phyloP scores from a whole-genome alignment of 2,329 filamentous ascomycete genomes.

The Proliferodiscus dingleyae region DNA sequence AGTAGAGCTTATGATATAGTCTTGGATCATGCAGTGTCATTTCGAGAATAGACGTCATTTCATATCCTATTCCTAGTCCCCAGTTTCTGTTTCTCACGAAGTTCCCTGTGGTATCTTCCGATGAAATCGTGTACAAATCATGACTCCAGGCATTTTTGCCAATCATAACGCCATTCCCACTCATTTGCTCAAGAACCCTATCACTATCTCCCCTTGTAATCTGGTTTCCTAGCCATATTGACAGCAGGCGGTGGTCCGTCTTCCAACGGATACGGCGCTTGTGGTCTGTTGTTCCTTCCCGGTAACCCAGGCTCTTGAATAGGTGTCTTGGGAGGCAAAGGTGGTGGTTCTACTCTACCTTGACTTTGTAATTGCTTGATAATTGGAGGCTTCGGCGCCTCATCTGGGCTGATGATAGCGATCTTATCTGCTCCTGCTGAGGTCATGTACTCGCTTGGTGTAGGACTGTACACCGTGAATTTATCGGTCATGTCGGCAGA shows the following conservation, averaged over 20 bases:
- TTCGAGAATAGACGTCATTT: too few relatives aligned
- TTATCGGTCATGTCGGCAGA: slow-evolving; percentile 38
- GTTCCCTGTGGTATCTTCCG: background rate
- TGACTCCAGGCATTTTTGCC: background rate
- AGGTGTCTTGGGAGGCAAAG: slow-evolving; percentile 73
- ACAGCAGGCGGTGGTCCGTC: slow-evolving; percentile 79
- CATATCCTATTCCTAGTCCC: too few relatives aligned
- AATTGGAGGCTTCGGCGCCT: slow-evolving; percentile 43
- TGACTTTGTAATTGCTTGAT: slow-evolving; percentile 7
- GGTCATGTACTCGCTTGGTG: slow-evolving; percentile 53
- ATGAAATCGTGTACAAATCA: background rate
- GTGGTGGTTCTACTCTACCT: slow-evolving; percentile 53
- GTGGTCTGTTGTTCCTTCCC: slow-evolving; percentile 20
- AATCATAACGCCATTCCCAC: background rate
- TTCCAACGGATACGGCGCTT: slow-evolving; percentile 67
- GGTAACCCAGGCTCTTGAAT: slow-evolving; percentile 46
- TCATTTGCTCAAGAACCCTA: background rate
- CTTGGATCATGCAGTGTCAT: too few relatives aligned
- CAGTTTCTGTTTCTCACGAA: too few relatives aligned
- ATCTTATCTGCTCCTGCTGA: slow-evolving; percentile 64
- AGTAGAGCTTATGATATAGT: too few relatives aligned
- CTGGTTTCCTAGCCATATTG: slow-evolving; percentile 79
- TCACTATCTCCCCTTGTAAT: slow-evolving; percentile 21
- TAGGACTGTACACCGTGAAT: slow-evolving; percentile 51
- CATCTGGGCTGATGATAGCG: slow-evolving; percentile 55